Evolutionary conservation across 2,329 filamentous ascomycete genomes (phyloP), one percentile per base, ranked within the genome.

Genomic region (Colletotrichum gigasporum): DNA sequence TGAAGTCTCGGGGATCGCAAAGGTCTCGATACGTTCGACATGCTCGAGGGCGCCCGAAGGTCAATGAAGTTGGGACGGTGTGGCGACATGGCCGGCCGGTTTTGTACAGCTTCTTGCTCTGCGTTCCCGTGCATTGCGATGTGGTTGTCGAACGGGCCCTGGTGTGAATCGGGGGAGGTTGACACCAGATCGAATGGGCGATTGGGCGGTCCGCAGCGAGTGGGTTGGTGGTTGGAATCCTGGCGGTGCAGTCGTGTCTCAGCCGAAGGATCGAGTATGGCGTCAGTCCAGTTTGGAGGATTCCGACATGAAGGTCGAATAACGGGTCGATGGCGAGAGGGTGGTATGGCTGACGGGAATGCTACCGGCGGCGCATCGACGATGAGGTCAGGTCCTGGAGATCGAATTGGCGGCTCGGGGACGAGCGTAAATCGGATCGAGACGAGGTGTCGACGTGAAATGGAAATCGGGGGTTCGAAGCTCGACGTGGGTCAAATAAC

Each of bases 1-100:
- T 94, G 91, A 63, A 93, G 81, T 66, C 91, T 89, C 41, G 91
- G 91, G n/a, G 91, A 94, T 68, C 85, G 83, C 32, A 90, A 78
- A n/a, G 87, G 85, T 57, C 83, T 84, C 16, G 84, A 81, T 55
- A 81, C 73, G 10, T 79, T 70, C 51, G 80, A 80, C 20, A 73
- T 68, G 57, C 78, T 75, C 14, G 85, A 86, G 24, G 82, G 78
- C 58, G 86, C 83, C 74, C 87, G 84, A 70, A 87, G 75, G 71
- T 91, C 87, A 72, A 89, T 81, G 67, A 86, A 80, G 63, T 82
- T 82, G 35, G 88, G 88, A 69, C 87, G 83, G 71, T 80, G 78
- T 57, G 82, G 76, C 86, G 90, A 90, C 59, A 57, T 77, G 71
- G 53, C 57, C 37, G 47, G 28, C 55, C 20, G 50, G 14, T 18